Base-by-base conservation (phyloP, 75 land plant species). In the Larix kaempferi region DNA sequence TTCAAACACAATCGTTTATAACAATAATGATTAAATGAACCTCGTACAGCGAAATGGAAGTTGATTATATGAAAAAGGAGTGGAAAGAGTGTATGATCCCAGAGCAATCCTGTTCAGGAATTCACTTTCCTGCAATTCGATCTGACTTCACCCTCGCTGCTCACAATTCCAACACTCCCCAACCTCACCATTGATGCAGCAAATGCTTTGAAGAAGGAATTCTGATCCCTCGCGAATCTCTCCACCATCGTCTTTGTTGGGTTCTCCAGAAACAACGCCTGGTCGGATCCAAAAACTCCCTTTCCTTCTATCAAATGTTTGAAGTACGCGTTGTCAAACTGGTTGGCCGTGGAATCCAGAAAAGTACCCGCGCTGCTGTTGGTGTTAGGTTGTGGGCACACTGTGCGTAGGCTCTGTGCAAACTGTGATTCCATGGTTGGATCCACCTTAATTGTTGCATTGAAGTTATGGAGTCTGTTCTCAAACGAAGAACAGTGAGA, bases 261-360 rank as follows among this genome's bases (percentile, higher is more conserved):
- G 52, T 44, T 44, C 8, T 44, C 52, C 52, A 44, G 52, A 44
- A 44, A 44, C 52, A 92, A 73, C 10, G 66, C 81, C 82, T 89
- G 88, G 85, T 92, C 94, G 6, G 94, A 92, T 0, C 35, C 66
- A 56, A 92, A 77, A 44, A 92, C 76, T 12, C 92, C 88, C 56
- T 84, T 79, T 25, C 81, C 78, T 19, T 21, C 79, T 73, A 73
- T 0, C 59, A 92, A 44, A 15, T 73, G 55, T 27, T 66, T 72
- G 83, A 78, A 92, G 75, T 89, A 92, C 16, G 58, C 69, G 78
- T 92, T 92, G 79, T 92, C 94, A 56, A 92, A 92, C 26, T 4
- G 52, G 5, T 74, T 27, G 3, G 90, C 62, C 0, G 88, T 89
- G 33, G 83, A 58, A 63, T 89, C 92, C 76, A 89, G 78, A 52